Base-by-base conservation (phyloP, 495 filamentous ascomycete species). In the Aspergillus biplanus region DNA sequence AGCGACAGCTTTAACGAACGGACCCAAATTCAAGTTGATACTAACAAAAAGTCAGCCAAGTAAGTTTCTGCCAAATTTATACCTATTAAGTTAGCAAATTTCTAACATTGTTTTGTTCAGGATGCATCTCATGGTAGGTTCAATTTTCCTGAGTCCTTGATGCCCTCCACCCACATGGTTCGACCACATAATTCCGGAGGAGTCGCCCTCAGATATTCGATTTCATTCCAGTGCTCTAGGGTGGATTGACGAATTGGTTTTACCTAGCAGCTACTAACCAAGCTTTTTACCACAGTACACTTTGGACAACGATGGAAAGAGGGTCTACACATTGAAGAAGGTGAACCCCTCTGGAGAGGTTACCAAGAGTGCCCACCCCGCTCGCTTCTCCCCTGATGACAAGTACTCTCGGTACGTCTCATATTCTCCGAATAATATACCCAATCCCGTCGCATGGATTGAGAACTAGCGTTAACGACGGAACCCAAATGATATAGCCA, bases 381-480 rank as follows among this genome's bases (percentile, higher is more conserved):
- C 96, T 50, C 84, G 96, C 63, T 99, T 97, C 83, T 95, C 92
- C 39, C 95, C 95, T 62, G 95, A 99, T 80, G 95, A 99, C 82
- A 96, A 95, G 81, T 97, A 94, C 81, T 97, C 93, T 66, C 87
- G 86, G 88, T 90, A 76, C 59, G 84, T 39, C 27, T 50, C 12
- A 33, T 9, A 3, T 42, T 34, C 3, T 15, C 21, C 21, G 21
- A 27, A 27, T 27, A 27, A 27, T 27, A 1, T 2, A 27, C 21
- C 21, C 21, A 2, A 27, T 27, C 21, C 21, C 21, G 21, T 27
- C 1, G 21, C 21, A 27, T 27, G 21, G 21, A 27, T 27, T 27
- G 21, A 27, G 21, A 27, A 27, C 21, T 27, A 27, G n/a, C 6
- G 50, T 50, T 59, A 54, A 64, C 27, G n/a, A 47, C 33, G 32